Conservation (phyloP, 2,329 filamentous ascomycete species). For the Aspergillus carbonarius region DNA sequence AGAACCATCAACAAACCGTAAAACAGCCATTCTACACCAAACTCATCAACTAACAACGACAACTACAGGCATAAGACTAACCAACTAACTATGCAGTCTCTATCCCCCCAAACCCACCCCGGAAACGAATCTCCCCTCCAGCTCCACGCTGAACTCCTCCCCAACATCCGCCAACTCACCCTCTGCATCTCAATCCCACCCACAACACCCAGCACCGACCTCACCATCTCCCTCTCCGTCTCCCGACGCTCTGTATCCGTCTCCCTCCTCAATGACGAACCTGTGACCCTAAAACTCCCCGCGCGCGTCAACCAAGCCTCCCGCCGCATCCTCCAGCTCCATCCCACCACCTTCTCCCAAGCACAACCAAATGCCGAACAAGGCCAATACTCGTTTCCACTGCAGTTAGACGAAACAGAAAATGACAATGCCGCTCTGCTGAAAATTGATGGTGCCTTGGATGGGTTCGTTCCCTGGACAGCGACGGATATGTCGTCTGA, state of each 20-base stretch:
- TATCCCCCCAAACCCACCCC: not conserved
- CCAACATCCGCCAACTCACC: slow-evolving; percentile 61
- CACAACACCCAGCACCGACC: slow-evolving; percentile 11
- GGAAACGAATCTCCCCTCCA: slow-evolving; percentile 19
- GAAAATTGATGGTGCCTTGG: slow-evolving; percentile 23
- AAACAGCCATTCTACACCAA: not conserved
- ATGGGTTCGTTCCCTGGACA: slow-evolving; percentile 40
- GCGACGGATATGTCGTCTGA: slow-evolving; percentile 36
- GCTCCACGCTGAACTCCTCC: slow-evolving; percentile 61
- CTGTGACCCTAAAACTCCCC: slow-evolving; percentile 51
- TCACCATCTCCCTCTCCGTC: slow-evolving; percentile 32
- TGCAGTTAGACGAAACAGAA: slow-evolving; percentile 48
- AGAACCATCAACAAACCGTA: not conserved
- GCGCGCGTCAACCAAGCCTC: slow-evolving; percentile 33
- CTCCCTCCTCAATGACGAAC: slow-evolving; percentile 32
- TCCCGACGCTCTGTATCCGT: slow-evolving; percentile 38
- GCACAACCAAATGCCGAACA: not conserved
- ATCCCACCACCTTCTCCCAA: not conserved
- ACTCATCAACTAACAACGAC: not conserved
- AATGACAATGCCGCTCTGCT: not conserved
- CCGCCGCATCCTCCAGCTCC: slow-evolving; percentile 20
- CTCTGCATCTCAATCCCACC: slow-evolving; percentile 53
- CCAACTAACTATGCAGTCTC: not conserved
- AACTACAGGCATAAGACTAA: not conserved
- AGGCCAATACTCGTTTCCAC: slow-evolving; percentile 51